Evolutionary conservation across 106 monocot genomes (phyloP).

Genomic region (Cymbidium sinense): DNA sequence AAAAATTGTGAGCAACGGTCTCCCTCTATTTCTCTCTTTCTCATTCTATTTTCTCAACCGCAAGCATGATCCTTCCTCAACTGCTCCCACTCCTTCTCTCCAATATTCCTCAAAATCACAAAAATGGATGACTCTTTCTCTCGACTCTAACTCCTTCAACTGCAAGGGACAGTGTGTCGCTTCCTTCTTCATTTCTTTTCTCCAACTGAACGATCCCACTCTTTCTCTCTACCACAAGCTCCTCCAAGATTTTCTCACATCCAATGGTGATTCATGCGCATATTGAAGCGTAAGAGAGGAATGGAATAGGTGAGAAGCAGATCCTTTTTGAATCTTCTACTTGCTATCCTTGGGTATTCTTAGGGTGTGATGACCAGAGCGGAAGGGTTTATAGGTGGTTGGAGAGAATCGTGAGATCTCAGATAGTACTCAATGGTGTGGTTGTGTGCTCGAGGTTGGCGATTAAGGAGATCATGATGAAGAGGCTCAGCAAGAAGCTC

Average conservation of each 20-base stretch:
- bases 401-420: constrained; percentile 83
- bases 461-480: constrained; percentile 87
- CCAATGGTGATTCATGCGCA: background rate
- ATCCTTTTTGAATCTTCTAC: background rate
- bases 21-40: no score
- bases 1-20: no score
- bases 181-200: no score
- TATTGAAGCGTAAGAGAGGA: background rate
- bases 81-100: no score
- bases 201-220: no score
- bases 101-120: no score
- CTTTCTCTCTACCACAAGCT: background rate
- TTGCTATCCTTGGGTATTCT: background rate
- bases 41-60: no score
- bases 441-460: constrained; percentile 68
- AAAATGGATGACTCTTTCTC: no score
- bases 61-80: no score
- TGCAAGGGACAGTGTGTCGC: no score
- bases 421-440: constrained; percentile 86
- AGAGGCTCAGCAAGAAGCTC: constrained; percentile 72
- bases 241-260: background rate
- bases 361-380: constrained; percentile 21
- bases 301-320: background rate
- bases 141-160: no score
- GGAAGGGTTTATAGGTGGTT: constrained; percentile 30